These are phyloP conservation scores for Russula ochroleuca DNA, from an alignment of 768 basidiomycete genomes.

Conservation along the genomic window DNA sequence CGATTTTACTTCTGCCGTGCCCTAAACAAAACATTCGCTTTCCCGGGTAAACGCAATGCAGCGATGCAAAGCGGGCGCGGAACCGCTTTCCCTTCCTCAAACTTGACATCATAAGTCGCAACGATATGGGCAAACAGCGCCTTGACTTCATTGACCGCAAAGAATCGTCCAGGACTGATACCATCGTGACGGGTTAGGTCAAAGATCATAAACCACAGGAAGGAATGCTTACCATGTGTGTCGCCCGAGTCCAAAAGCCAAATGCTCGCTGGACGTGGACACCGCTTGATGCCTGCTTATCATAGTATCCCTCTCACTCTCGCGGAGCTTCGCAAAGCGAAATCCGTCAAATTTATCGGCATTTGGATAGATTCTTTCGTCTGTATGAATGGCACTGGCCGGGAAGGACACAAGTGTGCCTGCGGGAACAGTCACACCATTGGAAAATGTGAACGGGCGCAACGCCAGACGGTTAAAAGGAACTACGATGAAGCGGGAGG, in stretches of 20 bases:
- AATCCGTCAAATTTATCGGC: constrained; percentile 41
- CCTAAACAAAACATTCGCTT: too few species aligned
- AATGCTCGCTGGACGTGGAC: neutral
- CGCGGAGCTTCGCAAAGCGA: constrained; percentile 23
- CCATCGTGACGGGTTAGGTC: neutral
- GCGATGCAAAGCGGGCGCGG: neutral
- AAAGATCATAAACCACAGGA: too few species aligned
- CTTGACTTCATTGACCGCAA: neutral
- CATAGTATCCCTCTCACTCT: constrained; percentile 23
- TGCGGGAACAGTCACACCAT: constrained; percentile 31
- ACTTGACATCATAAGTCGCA: neutral
- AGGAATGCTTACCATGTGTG: neutral
- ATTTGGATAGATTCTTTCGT: constrained; percentile 41
- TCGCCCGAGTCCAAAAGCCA: neutral
- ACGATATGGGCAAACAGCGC: neutral
- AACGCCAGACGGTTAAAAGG: constrained; percentile 29
- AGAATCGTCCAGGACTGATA: neutral
- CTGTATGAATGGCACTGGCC: constrained; percentile 36
- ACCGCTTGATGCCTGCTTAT: too few species aligned
- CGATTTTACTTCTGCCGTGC: too few species aligned
- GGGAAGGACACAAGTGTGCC: constrained; percentile 39
- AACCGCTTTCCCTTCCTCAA: neutral
- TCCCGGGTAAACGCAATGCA: neutral
- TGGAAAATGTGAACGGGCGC: constrained; percentile 27
- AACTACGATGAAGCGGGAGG: constrained; percentile 14